Base-by-base conservation (phyloP, 2,329 filamentous ascomycete genomes). In the Sordariomycetes sp. region DNA sequence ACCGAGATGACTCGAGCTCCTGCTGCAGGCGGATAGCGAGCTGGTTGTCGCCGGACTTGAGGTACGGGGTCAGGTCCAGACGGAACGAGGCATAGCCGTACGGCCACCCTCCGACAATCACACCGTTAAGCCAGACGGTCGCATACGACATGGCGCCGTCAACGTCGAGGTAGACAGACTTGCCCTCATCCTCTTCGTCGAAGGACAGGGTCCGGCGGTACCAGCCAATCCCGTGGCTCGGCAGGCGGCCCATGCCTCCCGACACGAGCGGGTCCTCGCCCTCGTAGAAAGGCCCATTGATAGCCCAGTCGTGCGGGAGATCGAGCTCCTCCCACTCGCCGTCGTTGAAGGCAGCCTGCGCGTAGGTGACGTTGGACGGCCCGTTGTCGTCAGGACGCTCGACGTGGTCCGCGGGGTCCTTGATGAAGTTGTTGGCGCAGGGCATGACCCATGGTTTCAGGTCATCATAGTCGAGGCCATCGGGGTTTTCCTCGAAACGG, bases 11-110 rank as follows among this genome's bases (percentile, higher is more conserved):
- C 17, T 76, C 69, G 0, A 72, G 45, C 0, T 72, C 68, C 59
- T 80, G 78, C 53, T 81, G 76, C 2, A 80, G 60, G 1, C 78
- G 73, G 42, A 81, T 76, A 1, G 77, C 77, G 0, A 80, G 64
- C 32, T 68, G 58, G 54, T 80, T 77, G 25, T 56, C 54, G 10
- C 68, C 71, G 0, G 61, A 56, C 55, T 66, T 64, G 5, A 68
- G 53, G 57, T 75, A 74, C 0, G 71, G 69, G 0, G 76, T 79
- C 7, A 80, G 67, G 57, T 79, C 73, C 1, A 80, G 66, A 2
- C 75, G 74, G 60, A 76, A 80, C 0, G 75, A 77, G 59, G 73
- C 73, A 60, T 78, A 79, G 0, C 71, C 72, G 56, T 73, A 78
- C 1, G 76, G 76, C 76, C 76, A 79, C 0, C 76, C 76, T 3